Conservation (phyloP, 1,284 basidiomycete genomes). For the Sporisorium graminicola region DNA sequence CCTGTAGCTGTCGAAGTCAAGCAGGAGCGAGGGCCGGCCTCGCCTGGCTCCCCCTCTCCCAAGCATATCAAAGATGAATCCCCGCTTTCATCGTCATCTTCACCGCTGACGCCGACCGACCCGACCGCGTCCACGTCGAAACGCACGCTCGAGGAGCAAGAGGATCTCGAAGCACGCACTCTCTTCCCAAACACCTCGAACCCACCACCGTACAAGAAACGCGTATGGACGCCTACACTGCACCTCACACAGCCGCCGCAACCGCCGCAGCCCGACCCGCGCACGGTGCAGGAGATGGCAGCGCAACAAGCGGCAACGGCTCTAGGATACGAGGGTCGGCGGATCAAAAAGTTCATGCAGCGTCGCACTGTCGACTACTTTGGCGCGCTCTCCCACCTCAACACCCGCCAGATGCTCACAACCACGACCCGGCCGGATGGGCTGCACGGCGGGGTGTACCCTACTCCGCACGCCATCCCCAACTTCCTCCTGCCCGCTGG, state of each 20-base stretch:
- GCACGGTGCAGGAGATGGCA: constrained; percentile 81
- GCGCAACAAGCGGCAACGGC: constrained; percentile 72
- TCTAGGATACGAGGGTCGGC: constrained; percentile 75
- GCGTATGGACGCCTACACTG: constrained; percentile 42
- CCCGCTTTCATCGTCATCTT: constrained; percentile 4
- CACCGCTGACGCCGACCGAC: constrained; percentile 20
- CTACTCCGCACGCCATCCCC: constrained; percentile 56
- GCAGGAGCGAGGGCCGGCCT: constrained; percentile 4
- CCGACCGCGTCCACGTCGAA: constrained; percentile 27
- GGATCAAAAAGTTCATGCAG: constrained; percentile 88
- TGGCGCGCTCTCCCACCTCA: constrained; percentile 85
- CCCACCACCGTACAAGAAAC: constrained; percentile 38
- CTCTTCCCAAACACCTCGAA: constrained; percentile 7
- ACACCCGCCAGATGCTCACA: constrained; percentile 51
- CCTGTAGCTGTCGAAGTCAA: constrained; percentile 18
- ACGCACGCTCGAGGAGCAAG: constrained; percentile 39
- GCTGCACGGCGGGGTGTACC: constrained; percentile 39
- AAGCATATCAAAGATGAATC: constrained; percentile 10
- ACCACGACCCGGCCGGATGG: constrained; percentile 20
- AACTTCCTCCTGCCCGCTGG: constrained; percentile 86
- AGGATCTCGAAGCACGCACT: constrained; percentile 9
- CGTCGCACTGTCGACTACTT: constrained; percentile 94
- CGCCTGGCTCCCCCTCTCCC: constrained; percentile 15
- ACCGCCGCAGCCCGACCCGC: constrained; percentile 80
- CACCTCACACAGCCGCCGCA: constrained; percentile 75